These are phyloP conservation scores for Epichloe glyceriae DNA, from an alignment of 2,329 filamentous ascomycete genomes.

Conservation along the genomic window DNA sequence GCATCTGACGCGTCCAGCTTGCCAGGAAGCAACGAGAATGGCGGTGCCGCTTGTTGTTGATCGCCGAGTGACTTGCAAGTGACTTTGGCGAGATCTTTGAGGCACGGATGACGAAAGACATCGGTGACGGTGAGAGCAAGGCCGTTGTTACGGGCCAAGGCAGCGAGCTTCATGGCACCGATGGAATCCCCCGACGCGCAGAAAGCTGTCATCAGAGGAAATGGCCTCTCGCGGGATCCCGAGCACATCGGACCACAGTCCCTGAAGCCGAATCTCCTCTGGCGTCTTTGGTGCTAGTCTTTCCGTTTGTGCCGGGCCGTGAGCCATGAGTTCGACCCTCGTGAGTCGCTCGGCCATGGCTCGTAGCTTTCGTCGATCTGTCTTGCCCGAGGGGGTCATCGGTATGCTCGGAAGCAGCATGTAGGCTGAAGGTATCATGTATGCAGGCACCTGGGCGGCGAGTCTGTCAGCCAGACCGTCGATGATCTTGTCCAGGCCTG, in stretches of 20 bases:
- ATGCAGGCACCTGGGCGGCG: background rate
- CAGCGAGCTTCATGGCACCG: conserved; percentile 22
- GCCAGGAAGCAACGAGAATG: conserved; percentile 1
- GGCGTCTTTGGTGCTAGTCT: background rate
- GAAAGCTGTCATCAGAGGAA: conserved; percentile 4
- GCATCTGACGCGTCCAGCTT: background rate
- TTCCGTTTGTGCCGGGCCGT: background rate
- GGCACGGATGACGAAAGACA: conserved; percentile 18
- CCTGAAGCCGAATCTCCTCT: conserved; percentile 3
- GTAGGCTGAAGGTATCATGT: conserved; percentile 9
- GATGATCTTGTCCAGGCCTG: background rate
- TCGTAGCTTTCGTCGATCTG: conserved; percentile 8
- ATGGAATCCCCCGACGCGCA: conserved; percentile 8
- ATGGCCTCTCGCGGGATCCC: conserved; percentile 4
- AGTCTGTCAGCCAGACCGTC: conserved; percentile 1
- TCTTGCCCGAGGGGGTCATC: conserved; percentile 11
- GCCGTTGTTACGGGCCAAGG: conserved; percentile 20
- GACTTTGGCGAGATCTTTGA: background rate
- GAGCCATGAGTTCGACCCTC: background rate
- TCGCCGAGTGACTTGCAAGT: background rate
- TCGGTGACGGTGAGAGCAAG: conserved; percentile 26
- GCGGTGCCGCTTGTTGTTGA: background rate
- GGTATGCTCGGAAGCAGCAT: conserved; percentile 7
- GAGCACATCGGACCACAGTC: conserved; percentile 6
- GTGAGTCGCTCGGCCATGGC: conserved; percentile 5